These are phyloP conservation scores for Paxillus involutus DNA, from an alignment of 768 basidiomycete genomes.

Conservation along the genomic window DNA sequence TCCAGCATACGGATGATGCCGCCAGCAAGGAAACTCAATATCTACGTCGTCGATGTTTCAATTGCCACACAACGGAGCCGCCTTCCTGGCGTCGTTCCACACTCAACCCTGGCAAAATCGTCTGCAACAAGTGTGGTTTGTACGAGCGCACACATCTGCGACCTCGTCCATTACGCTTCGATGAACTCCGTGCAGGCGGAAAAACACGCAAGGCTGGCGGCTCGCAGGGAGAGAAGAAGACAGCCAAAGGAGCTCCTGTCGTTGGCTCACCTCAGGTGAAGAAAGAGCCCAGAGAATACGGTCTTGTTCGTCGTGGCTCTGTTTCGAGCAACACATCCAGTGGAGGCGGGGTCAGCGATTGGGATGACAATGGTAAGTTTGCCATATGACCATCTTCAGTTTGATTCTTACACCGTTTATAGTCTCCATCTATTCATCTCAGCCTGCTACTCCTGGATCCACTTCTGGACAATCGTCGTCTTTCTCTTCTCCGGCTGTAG, in stretches of 20 bases:
- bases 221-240: constrained; percentile 31
- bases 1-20: constrained; percentile 89
- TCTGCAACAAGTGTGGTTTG: constrained; percentile 92
- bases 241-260: constrained; percentile 33
- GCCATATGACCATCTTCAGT: not conserved
- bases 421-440: constrained; percentile 34
- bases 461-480: constrained; percentile 61
- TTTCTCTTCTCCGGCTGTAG: constrained; percentile 62
- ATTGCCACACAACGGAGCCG: constrained; percentile 90
- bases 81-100: constrained; percentile 87
- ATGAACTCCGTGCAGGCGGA: constrained; percentile 84
- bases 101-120: constrained; percentile 88
- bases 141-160: constrained; percentile 89
- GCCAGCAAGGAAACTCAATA: constrained; percentile 90
- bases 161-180: constrained; percentile 80
- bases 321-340: constrained; percentile 58
- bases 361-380: constrained; percentile 75
- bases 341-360: constrained; percentile 62
- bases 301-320: constrained; percentile 56
- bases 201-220: constrained; percentile 61
- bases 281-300: constrained; percentile 59
- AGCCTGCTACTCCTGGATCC: constrained; percentile 38
- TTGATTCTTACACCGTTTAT: not conserved
- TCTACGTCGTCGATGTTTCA: constrained; percentile 84
- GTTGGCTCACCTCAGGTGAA: constrained; percentile 49